A percentile compares a stretch with the other conserved stretches of the same genome.
Conservation (phyloP, 306 rosid species). For the Acacia acuminata region DNA sequence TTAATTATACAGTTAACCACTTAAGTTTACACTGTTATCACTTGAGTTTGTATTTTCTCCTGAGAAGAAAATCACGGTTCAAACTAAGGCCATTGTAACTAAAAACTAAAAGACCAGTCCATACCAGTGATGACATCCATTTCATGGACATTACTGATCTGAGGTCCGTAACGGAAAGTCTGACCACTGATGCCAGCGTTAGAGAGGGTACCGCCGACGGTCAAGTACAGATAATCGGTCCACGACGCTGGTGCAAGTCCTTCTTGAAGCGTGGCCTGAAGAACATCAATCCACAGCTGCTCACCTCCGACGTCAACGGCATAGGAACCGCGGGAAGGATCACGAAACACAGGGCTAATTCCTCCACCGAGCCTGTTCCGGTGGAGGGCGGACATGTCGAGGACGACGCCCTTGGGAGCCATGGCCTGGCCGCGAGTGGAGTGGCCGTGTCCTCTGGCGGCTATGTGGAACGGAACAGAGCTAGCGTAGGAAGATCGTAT, state of each 20-base stretch:
- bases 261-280: slow-evolving; percentile 47
- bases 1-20: too few relatives aligned
- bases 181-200: slow-evolving; percentile 76
- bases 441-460: slow-evolving; percentile 73
- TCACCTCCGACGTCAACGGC: slow-evolving; percentile 71
- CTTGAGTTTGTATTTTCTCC: too few relatives aligned
- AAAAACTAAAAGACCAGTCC: not conserved
- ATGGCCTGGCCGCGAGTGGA: slow-evolving; percentile 72
- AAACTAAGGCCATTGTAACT: too few relatives aligned
- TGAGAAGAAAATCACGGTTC: too few relatives aligned
- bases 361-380: slow-evolving; percentile 23
- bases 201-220: slow-evolving; percentile 80
- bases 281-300: slow-evolving; percentile 63
- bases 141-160: slow-evolving; percentile 63
- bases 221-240: slow-evolving; percentile 71
- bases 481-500: slow-evolving; percentile 45
- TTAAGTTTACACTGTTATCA: too few relatives aligned
- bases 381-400: slow-evolving; percentile 56
- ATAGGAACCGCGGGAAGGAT: slow-evolving; percentile 41
- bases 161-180: slow-evolving; percentile 74
- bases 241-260: slow-evolving; percentile 71
- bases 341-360: slow-evolving; percentile 27
- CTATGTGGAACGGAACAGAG: slow-evolving; percentile 47
- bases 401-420: slow-evolving; percentile 67
- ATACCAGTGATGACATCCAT: slow-evolving; percentile 78